phyloP scores from a whole-genome alignment of 768 basidiomycete genomes.

The Psilocybe sp. region DNA sequence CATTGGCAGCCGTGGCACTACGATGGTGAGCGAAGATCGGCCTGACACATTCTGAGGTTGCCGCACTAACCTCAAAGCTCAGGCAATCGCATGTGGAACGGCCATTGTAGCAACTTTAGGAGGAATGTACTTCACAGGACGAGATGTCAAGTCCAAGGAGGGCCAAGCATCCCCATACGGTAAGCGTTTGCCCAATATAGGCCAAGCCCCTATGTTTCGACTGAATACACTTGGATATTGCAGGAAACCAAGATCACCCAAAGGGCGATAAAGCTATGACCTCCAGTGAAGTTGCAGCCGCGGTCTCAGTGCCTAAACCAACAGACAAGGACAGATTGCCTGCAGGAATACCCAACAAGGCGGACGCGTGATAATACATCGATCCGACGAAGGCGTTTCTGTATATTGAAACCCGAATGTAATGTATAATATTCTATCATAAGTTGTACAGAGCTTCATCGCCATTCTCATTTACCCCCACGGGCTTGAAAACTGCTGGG shows the following conservation, averaged over 20 bases:
- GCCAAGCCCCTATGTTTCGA: background rate
- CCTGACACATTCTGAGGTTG: background rate
- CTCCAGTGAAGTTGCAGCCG: slow-evolving; percentile 35
- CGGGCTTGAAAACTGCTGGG: too few species aligned
- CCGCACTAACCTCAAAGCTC: background rate
- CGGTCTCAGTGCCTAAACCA: slow-evolving; percentile 33
- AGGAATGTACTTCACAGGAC: slow-evolving; percentile 29
- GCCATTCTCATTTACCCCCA: too few species aligned
- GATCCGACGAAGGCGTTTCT: too few species aligned
- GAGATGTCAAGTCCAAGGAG: slow-evolving; percentile 32
- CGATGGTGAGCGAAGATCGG: slow-evolving; percentile 12
- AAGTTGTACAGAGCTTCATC: too few species aligned
- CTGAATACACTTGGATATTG: background rate
- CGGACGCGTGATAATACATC: too few species aligned
- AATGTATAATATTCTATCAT: too few species aligned
- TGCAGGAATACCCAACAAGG: too few species aligned
- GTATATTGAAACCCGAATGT: too few species aligned
- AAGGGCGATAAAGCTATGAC: slow-evolving; percentile 34
- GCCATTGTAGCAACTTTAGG: slow-evolving; percentile 26
- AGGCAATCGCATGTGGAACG: slow-evolving; percentile 29
- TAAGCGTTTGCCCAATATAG: slow-evolving; percentile 13
- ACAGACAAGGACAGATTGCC: slow-evolving; percentile 3
- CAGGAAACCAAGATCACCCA: slow-evolving; percentile 18
- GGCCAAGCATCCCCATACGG: slow-evolving; percentile 29
- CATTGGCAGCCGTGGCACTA: slow-evolving; percentile 17